phyloP scores from a whole-genome alignment of 495 filamentous ascomycete species.

The Halenospora varia region DNA sequence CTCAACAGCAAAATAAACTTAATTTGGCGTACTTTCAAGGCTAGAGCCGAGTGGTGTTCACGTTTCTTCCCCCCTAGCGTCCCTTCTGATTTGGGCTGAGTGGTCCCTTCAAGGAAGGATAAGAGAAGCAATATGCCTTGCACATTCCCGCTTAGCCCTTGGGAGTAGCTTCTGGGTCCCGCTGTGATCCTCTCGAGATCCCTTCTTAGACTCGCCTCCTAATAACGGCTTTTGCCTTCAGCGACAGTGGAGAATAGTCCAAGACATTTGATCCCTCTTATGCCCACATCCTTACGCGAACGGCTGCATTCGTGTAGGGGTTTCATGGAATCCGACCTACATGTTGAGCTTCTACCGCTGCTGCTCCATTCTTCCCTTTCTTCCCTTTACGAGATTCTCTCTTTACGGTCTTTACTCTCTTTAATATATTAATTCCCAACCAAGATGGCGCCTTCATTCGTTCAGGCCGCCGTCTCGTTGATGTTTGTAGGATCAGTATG shows the following conservation, averaged over 20 bases:
- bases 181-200: not conserved
- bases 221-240: not conserved
- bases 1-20: no score
- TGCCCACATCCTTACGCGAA: not conserved
- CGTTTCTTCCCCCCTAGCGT: no score
- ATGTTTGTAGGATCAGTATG: not conserved
- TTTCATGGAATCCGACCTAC: not conserved
- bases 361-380: not conserved
- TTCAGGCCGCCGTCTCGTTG: constrained; percentile 4
- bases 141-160: not conserved
- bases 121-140: not conserved
- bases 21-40: no score
- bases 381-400: not conserved
- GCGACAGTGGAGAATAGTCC: constrained; percentile 1
- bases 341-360: not conserved
- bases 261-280: not conserved
- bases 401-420: not conserved
- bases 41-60: no score
- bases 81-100: not conserved
- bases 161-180: not conserved
- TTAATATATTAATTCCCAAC: not conserved
- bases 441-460: constrained; percentile 7
- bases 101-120: not conserved
- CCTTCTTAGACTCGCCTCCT: not conserved
- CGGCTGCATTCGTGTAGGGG: not conserved